Evolutionary conservation across 1,284 basidiomycete species (phyloP), one percentile per base, ranked within the genome.

Genomic region (Malassezia nana): DNA sequence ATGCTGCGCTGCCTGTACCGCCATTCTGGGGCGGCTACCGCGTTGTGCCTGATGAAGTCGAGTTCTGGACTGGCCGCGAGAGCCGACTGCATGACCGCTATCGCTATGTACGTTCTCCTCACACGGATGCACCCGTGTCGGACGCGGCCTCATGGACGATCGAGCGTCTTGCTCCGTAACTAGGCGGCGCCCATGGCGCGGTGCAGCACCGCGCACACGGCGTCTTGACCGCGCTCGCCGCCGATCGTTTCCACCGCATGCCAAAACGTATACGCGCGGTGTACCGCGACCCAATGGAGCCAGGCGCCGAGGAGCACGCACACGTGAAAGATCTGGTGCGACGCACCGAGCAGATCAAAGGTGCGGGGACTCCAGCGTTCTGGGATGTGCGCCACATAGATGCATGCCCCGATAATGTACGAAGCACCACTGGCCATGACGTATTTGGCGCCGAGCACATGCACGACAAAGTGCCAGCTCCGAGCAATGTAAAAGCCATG

Each of bases 11-110:
- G 8, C 85, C 87, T 0, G 78, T 85, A 42, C 94, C 92, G 1
- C 84, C 87, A 6, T 87, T 87, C 75, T 99, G 94, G 94, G 92
- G 92, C 54, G 92, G 92, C 2, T 95, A 87, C 84, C 80, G 91
- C 63, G 81, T 99, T 33, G 79, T 95, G 6, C 94, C 94, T 13
- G 81, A 81, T 86, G 91, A 75, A 75, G 84, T 80, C 10, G 71
- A 74, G 57, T 74, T 74, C 41, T 74, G 71, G 71, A 58, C 60
- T 18, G 71, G 71, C 28, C 56, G 71, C 18, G 58, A 59, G 9
- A 71, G 65, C 48, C 52, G 71, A 16, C 55, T 74, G 28, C 71
- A 74, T 35, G 71, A 74, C 46, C 50, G 71, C 2, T 71, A 69
- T 52, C 57, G 65, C 50, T 66, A 52, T 44, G 63, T 53, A 24